Evolutionary conservation across 2,329 filamentous ascomycete species (phyloP).

Genomic region (Xylariaceae sp.): DNA sequence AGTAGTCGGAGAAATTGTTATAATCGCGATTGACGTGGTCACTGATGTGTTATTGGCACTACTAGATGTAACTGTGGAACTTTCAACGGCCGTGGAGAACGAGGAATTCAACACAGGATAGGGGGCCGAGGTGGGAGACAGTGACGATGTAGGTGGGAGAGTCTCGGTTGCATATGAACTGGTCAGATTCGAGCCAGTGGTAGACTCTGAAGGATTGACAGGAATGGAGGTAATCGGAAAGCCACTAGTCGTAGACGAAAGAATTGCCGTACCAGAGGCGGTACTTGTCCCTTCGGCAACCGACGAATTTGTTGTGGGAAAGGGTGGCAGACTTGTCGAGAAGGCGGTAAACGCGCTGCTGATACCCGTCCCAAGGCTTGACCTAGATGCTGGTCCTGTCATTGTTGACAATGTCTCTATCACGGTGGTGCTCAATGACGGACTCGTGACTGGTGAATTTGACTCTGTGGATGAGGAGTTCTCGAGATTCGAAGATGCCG

Average conservation of each 20-base stretch:
- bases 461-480: constrained; percentile 4
- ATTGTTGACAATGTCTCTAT: constrained; percentile 2
- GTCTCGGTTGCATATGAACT: too few species aligned
- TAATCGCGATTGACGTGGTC: constrained; percentile 10
- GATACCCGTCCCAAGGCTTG: constrained; percentile 4
- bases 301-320: constrained; percentile 4
- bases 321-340: not conserved
- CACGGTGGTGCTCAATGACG: constrained; percentile 8
- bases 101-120: not conserved
- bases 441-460: not conserved
- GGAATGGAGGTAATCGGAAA: constrained; percentile 8
- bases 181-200: constrained; percentile 1
- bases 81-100: not conserved
- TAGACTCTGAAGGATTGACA: constrained; percentile 2
- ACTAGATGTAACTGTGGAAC: not conserved
- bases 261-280: not conserved
- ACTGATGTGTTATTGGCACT: constrained; percentile 2
- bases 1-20: constrained; percentile 12
- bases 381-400: not conserved
- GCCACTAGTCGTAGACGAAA: constrained; percentile 2
- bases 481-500: constrained; percentile 3
- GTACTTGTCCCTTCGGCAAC: not conserved
- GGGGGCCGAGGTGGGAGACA: too few species aligned
- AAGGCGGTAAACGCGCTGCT: constrained; percentile 3
- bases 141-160: too few species aligned